A percentile compares a stretch with the other conserved stretches of the same genome.
phyloP scores from a whole-genome alignment of 2,329 filamentous ascomycete species.

The Colletotrichum sp. region DNA sequence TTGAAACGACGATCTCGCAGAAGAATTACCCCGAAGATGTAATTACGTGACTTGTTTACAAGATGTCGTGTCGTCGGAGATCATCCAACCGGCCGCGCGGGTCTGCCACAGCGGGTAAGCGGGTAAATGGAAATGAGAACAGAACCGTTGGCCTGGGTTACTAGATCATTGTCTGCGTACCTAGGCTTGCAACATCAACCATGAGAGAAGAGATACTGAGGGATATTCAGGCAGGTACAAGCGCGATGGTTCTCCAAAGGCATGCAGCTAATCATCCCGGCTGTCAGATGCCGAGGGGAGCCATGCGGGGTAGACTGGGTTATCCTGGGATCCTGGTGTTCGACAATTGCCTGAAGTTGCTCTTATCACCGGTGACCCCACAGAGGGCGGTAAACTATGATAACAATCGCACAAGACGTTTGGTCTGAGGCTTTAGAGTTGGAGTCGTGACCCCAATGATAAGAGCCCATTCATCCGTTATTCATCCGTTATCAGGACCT shows the following conservation, averaged over 20 bases:
- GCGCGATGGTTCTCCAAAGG: background rate
- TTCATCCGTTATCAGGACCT: background rate
- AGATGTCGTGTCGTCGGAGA: background rate
- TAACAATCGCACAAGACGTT: background rate
- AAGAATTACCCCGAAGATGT: background rate
- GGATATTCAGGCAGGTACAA: slow-evolving; percentile 4
- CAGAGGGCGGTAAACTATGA: background rate
- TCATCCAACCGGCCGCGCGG: background rate
- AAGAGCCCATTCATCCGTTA: background rate
- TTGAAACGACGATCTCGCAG: background rate
- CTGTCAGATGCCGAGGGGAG: background rate
- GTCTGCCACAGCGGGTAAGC: background rate
- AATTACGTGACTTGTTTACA: background rate
- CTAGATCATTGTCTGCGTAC: background rate
- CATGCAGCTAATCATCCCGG: background rate
- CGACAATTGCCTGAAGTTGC: background rate
- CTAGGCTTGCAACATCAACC: background rate
- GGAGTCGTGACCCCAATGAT: slow-evolving; percentile 14
- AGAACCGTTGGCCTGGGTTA: background rate
- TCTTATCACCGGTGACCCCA: slow-evolving; percentile 4
- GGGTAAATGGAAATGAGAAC: background rate
- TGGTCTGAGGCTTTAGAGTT: background rate
- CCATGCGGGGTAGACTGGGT: slow-evolving; percentile 11
- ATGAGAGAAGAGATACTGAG: background rate
- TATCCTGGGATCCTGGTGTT: background rate